Evolutionary conservation across 371 early-diverging fungal genomes (phyloP).

Genomic region (Actinomucor elegans): DNA sequence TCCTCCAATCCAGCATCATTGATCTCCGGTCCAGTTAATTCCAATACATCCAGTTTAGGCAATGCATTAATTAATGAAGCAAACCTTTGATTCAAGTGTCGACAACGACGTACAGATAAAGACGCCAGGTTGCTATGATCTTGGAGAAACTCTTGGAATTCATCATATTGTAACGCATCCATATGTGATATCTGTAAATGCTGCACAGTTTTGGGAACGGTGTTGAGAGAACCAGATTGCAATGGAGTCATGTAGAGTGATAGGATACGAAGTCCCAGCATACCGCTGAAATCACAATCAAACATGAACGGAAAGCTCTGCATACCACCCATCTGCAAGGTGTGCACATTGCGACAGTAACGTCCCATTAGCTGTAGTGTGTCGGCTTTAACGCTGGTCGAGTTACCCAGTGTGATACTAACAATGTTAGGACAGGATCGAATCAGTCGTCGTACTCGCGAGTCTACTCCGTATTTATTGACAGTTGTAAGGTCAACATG

Average conservation of each 20-base stretch:
- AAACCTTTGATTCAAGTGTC: conserved; percentile 7
- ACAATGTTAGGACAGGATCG: conserved; percentile 9
- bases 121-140: neutral
- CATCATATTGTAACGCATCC: conserved; percentile 11
- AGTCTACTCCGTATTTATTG: conserved; percentile 21
- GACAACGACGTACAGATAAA: conserved; percentile 11
- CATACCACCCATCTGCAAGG: conserved; percentile 15
- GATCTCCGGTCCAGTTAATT: conserved; percentile 14
- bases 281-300: conserved; percentile 23
- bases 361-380: conserved; percentile 14
- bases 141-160: conserved; percentile 1
- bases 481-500: conserved; percentile 18
- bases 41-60: conserved; percentile 4
- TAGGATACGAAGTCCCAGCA: conserved; percentile 1
- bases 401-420: conserved; percentile 8
- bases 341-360: conserved; percentile 8
- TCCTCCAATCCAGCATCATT: conserved; percentile 4
- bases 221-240: conserved; percentile 7
- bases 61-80: conserved; percentile 1
- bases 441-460: conserved; percentile 11
- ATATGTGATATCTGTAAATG: conserved; percentile 14
- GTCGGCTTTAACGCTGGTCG: conserved; percentile 18
- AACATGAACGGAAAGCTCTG: conserved; percentile 24
- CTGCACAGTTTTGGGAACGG: conserved; percentile 5
- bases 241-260: conserved; percentile 14